Conservation (phyloP, 2,329 filamentous ascomycete genomes). For the Colletotrichum sp. region DNA sequence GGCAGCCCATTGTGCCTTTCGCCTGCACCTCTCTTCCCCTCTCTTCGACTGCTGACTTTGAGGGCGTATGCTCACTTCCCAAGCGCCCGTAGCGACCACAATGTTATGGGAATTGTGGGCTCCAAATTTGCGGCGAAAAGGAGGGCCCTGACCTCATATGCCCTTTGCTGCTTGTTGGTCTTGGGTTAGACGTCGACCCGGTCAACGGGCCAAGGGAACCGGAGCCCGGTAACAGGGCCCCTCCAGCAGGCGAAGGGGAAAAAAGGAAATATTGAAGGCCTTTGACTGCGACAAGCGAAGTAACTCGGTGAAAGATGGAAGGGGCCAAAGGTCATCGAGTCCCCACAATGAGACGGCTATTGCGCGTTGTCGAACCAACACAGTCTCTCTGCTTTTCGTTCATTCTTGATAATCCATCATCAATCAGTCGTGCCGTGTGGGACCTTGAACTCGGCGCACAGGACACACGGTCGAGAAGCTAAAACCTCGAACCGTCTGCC, state of each 20-base stretch:
- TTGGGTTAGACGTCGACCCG: slow-evolving; percentile 7
- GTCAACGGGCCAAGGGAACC: slow-evolving; percentile 12
- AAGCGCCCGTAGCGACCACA: background rate
- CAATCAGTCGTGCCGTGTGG: background rate
- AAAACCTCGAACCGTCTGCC: slow-evolving; percentile 11
- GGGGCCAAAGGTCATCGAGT: background rate
- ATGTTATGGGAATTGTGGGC: background rate
- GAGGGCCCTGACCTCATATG: background rate
- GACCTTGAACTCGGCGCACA: background rate
- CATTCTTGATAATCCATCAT: background rate
- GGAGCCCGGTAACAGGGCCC: background rate
- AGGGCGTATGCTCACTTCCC: background rate
- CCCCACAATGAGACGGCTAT: background rate
- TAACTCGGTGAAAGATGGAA: background rate
- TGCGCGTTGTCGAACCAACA: background rate
- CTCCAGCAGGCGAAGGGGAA: background rate
- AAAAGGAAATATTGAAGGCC: background rate
- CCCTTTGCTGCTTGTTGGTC: background rate
- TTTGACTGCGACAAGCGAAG: background rate
- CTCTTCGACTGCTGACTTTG: background rate
- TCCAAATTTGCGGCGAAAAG: background rate
- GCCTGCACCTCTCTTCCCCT: background rate
- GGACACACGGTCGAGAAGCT: slow-evolving; percentile 1
- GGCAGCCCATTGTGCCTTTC: background rate
- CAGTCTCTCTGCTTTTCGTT: background rate